Conservation (phyloP, 306 rosid species). For the Potentilla sterilis region DNA sequence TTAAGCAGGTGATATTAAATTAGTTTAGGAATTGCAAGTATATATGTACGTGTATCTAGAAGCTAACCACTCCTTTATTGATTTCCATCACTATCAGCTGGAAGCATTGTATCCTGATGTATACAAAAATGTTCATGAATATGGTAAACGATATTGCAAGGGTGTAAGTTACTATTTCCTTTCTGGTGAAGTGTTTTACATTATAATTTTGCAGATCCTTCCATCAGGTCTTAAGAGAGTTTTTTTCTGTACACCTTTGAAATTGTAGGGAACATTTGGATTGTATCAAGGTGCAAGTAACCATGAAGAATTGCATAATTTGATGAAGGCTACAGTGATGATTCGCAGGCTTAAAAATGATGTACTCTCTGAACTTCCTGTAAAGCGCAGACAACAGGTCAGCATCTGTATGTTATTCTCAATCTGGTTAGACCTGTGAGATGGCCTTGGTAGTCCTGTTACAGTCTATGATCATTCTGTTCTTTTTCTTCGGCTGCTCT, state of each 20-base stretch:
- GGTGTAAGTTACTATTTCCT: conserved; percentile 69
- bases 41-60: conserved; percentile 16
- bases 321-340: conserved; percentile 91
- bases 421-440: conserved; percentile 16
- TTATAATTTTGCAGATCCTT: conserved; percentile 1
- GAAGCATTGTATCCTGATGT: conserved; percentile 95
- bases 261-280: conserved; percentile 75
- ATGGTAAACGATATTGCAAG: conserved; percentile 93
- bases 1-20: conserved; percentile 65
- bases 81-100: conserved; percentile 53
- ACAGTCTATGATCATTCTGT: background rate
- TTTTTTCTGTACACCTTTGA: conserved; percentile 14
- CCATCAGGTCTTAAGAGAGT: conserved; percentile 14
- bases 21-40: conserved; percentile 8
- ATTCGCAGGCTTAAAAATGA: conserved; percentile 94
- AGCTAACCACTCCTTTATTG: conserved; percentile 25
- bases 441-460: conserved; percentile 4
- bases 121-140: conserved; percentile 80
- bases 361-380: conserved; percentile 88
- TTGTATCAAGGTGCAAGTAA: conserved; percentile 96
- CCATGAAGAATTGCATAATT: conserved; percentile 92
- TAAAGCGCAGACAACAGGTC: conserved; percentile 95
- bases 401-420: conserved; percentile 1
- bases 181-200: background rate
- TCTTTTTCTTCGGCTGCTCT: conserved; percentile 18